Percentiles rank a stretch among this genome's conserved stretches.
Evolutionary conservation across 1,139 yeast genomes (phyloP).

Genomic region (Magnusiomyces ingens): DNA sequence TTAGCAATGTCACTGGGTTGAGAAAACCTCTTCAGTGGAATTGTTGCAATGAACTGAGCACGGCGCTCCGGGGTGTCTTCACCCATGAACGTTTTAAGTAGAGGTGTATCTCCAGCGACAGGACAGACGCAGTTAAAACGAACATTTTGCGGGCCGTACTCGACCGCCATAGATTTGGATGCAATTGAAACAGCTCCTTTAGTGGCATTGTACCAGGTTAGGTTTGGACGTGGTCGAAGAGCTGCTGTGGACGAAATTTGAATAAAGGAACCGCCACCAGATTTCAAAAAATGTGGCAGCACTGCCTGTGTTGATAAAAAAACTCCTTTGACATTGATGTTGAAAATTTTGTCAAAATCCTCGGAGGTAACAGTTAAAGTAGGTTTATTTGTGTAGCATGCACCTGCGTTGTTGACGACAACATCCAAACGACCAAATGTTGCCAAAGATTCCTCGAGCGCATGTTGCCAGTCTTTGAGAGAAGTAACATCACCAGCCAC

Average conservation of each 20-base stretch:
- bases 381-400: constrained; percentile 23
- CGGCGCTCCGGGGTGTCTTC: constrained; percentile 20
- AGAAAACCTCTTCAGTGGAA: constrained; percentile 14
- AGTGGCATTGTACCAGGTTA: constrained; percentile 25
- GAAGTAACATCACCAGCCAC: constrained; percentile 22
- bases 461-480: constrained; percentile 20
- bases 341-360: constrained; percentile 25
- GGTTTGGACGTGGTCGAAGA: constrained; percentile 20
- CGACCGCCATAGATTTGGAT: constrained; percentile 21
- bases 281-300: constrained; percentile 20
- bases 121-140: constrained; percentile 22
- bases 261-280: constrained; percentile 21
- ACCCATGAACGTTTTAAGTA: constrained; percentile 20
- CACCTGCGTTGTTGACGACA: constrained; percentile 31
- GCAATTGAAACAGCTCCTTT: constrained; percentile 24
- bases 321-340: constrained; percentile 27
- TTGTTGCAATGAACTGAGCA: constrained; percentile 14
- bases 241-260: constrained; percentile 25
- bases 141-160: constrained; percentile 19
- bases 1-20: constrained; percentile 15
- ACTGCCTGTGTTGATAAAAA: constrained; percentile 20
- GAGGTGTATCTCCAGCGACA: constrained; percentile 22
- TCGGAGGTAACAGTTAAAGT: constrained; percentile 21
- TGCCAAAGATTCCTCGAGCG: constrained; percentile 23
- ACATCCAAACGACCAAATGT: constrained; percentile 27